Evolutionary conservation across 2,329 filamentous ascomycete species (phyloP).

Genomic region (Colletotrichum sp.): DNA sequence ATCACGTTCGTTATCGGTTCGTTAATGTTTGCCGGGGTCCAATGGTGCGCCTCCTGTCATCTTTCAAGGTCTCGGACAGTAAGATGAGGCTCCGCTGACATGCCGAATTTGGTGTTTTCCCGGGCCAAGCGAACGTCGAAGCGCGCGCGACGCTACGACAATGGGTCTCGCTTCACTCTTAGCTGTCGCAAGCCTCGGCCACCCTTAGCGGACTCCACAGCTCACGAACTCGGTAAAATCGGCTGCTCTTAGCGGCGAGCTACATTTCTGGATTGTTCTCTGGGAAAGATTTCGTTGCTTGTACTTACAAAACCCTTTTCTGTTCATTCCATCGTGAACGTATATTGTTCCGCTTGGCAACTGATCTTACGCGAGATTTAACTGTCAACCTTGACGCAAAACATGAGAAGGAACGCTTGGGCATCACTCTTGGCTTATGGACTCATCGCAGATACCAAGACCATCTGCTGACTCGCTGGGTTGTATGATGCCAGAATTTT

Average conservation of each 20-base stretch:
- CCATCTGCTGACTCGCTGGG: neutral
- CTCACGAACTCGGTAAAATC: neutral
- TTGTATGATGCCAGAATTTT: neutral
- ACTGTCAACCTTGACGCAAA: too few species aligned
- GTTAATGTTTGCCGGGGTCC: neutral
- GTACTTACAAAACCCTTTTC: too few species aligned
- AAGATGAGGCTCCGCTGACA: neutral
- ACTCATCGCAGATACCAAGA: neutral
- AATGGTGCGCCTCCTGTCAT: neutral
- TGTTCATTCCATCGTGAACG: accelerated
- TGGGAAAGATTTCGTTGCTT: too few species aligned
- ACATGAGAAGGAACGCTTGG: neutral
- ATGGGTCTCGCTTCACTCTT: neutral
- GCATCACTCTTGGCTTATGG: neutral
- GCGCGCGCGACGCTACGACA: neutral
- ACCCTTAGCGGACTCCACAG: accelerated
- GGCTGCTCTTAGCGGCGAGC: neutral
- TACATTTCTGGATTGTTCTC: too few species aligned
- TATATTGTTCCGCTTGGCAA: accelerated
- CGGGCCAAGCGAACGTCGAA: neutral
- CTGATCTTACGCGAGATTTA: accelerated
- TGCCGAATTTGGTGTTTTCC: accelerated
- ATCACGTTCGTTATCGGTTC: neutral
- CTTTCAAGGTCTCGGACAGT: neutral
- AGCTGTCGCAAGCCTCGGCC: neutral